phyloP scores from a whole-genome alignment of 768 basidiomycete genomes.

The Tulasnella sp. region DNA sequence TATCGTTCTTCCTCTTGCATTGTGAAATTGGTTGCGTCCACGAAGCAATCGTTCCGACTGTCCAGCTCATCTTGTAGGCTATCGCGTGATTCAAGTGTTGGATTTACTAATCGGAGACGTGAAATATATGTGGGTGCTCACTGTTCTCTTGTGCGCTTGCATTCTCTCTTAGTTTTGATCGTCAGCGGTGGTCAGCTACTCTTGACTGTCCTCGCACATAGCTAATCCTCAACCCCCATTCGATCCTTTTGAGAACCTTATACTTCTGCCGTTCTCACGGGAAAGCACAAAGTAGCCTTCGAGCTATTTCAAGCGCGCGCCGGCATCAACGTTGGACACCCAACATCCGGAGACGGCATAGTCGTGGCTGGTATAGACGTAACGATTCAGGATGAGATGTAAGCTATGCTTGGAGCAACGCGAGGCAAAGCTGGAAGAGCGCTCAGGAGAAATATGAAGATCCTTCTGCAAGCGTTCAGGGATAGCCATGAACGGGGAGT shows the following conservation, averaged over 20 bases:
- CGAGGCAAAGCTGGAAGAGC: neutral
- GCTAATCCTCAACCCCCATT: too few species aligned
- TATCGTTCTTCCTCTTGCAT: neutral
- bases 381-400: constrained; percentile 5
- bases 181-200: too few species aligned
- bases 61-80: neutral
- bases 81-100: neutral
- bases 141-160: too few species aligned
- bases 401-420: neutral
- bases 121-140: too few species aligned
- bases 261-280: neutral
- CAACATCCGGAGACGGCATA: neutral
- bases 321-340: neutral
- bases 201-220: too few species aligned
- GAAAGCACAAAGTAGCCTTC: neutral
- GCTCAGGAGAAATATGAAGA: neutral
- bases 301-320: constrained; percentile 4
- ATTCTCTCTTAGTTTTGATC: too few species aligned
- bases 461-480: neutral
- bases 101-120: too few species aligned
- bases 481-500: neutral
- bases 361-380: neutral
- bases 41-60: neutral
- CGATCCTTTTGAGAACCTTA: too few species aligned
- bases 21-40: neutral